Percentiles rank a stretch among this genome's conserved stretches.
phyloP scores from a whole-genome alignment of 2,329 filamentous ascomycete species.

The Coniochaeta sp. region DNA sequence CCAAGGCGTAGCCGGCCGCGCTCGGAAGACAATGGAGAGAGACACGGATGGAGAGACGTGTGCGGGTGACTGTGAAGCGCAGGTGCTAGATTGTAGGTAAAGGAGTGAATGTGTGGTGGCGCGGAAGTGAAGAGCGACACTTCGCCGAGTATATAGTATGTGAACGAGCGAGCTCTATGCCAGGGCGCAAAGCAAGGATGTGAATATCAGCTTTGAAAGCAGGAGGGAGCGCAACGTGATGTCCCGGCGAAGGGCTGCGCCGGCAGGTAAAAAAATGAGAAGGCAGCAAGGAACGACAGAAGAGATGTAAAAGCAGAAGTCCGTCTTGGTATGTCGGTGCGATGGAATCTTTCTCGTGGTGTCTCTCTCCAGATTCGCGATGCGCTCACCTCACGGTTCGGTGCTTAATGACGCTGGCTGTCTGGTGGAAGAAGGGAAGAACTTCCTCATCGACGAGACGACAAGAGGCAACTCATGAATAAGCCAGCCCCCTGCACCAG shows the following conservation, averaged over 20 bases:
- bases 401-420: neutral
- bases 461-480: neutral
- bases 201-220: neutral
- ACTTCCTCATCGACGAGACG: neutral
- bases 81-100: neutral
- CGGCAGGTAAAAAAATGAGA: neutral
- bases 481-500: neutral
- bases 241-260: neutral
- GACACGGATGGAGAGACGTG: neutral
- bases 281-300: neutral
- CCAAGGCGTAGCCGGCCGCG: neutral
- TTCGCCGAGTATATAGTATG: neutral
- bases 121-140: neutral
- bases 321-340: too few species aligned
- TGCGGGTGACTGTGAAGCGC: neutral
- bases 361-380: neutral
- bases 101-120: neutral
- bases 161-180: neutral
- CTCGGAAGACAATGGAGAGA: neutral
- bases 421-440: neutral
- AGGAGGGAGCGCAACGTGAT: neutral
- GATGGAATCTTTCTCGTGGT: neutral
- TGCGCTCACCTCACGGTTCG: slow-evolving; percentile 1
- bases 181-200: neutral
- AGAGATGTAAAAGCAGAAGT: too few species aligned